Evolutionary conservation across 345 rosid species (phyloP), one percentile per base, ranked within the genome.

Genomic region (Eucalyptus cladocalyx): DNA sequence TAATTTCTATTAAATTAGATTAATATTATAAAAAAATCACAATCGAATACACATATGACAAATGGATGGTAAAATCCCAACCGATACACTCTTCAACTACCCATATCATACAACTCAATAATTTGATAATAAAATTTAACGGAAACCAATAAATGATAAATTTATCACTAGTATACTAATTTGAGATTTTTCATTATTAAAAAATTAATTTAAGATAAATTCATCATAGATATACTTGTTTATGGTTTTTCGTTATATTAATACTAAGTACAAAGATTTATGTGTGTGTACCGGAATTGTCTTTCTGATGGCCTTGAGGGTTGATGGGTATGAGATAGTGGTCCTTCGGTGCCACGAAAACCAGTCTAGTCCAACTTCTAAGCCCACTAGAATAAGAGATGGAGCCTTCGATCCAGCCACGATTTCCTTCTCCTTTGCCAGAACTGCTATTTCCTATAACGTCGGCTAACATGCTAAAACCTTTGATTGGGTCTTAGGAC

Each of bases 141-240:
- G 1, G 0, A 21, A 53, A 53, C 9, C 8, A 53, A 53, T 1
- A 53, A 21, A 53, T 53, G 1, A 0, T 21, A 8, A 53, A 53
- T 53, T 53, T 53, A 53, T 19, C 11, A 53, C 5, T 21, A 53
- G 2, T 53, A 0, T 21, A 53, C 2, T 21, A 53, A 53, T 19
- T 19, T 53, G 26, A 53, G 5, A 53, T 19, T 53, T 53, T 19
- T 0, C 24, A 53, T 53, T 1, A 0, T 53, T 53, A 53, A 19
- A 53, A 53, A 53, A 53, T 3, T 21, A 53, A 53, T 53, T 8
- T 21, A 8, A 53, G 5, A 53, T 53, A 53, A 51, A 53, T 53
- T 53, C 5, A 21, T 53, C 11, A 8, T 53, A 21, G 10, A 53
- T 8, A 21, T 21, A 53, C 1, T 53, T 8, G 2, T 19, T 53